Base-by-base conservation (phyloP, 2,329 filamentous ascomycete species). In the Aspergillus fijiensis region DNA sequence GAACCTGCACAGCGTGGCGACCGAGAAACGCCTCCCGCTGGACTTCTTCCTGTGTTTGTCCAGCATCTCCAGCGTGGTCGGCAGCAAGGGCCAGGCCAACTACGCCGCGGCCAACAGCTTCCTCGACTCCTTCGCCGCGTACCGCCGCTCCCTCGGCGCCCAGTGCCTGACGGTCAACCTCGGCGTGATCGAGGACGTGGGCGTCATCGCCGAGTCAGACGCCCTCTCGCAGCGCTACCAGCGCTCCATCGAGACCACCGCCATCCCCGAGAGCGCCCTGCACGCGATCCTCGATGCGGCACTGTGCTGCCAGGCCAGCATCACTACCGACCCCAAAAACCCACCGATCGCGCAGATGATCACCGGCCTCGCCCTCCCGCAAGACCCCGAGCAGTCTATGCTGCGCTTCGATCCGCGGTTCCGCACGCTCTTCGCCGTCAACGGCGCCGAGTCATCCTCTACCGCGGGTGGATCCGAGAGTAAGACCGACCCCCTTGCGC, bases 101-200 rank as follows among this genome's bases (percentile, higher is more conserved):
- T 71, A 71, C 53, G 61, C 64, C 21, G 64, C 67, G 3, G 69
- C 65, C 2, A 71, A 70, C 47, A 60, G 58, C 5, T 71, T 69
- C 51, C 60, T 69, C 10, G 67, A 69, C 51, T 51, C 66, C 1
- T 64, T 71, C 33, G 65, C 63, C 12, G 23, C 33, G 10, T 57
- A 64, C 49, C 58, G 66, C 2, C 60, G 39, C 12, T 49, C 29
- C 4, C 59, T 55, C 51, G 66, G 66, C 2, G 56, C 65, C 9
- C 27, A 60, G 3, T 65, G 61, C 12, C 59, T 59, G 25, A 63
- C 66, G 0, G 62, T 76, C 27, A 69, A 74, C 49, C 59, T 76
- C 1, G 72, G 72, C 9, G 61, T 65, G 3, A 65, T 76, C 16
- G 59, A 65, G 9, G 71, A 69, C 39, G 66, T 75, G 27, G 75